Evolutionary conservation across 2,329 filamentous ascomycete genomes (phyloP), one percentile per base, ranked within the genome.

Genomic region (Ophiocordyceps unilateralis): DNA sequence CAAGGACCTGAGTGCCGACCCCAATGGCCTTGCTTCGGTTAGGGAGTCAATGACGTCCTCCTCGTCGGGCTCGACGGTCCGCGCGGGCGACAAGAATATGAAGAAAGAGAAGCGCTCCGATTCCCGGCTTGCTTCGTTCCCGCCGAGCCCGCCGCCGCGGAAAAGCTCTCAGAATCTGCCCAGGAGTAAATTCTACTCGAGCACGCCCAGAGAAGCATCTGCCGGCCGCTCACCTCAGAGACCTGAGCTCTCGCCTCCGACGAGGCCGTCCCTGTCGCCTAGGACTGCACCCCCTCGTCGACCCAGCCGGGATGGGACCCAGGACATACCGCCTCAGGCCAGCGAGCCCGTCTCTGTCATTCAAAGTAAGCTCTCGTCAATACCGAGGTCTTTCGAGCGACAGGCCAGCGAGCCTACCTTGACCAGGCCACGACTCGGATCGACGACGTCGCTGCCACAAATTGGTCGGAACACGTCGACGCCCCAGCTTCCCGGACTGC

Each of bases 41-140:
- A 70, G 78, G 43, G 82, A 87, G 54, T 80, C 80, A 1, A 64
- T 77, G 5, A 81, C 72, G 20, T 86, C 81, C 1, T 85, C 81
- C 0, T 85, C 81, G 0, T 83, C 80, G 5, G 75, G 72, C 46
- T 83, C 80, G 7, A 83, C 78, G 2, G 71, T 83, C 9, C 70
- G 76, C 28, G 70, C 64, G 15, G 68, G 65, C 21, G 67, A 67
- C 12, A 66, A 57, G 47, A 53, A 48, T 19, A 47, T 46, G 19
- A 68, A 58, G 47, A 65, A 57, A 19, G 67, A 64, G 46, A 69
- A 63, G 51, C 64, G 62, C 44, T 60, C 46, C 5, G 44, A 60
- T 41, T 68, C 64, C 51, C 56, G 58, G 19, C 52, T 70, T 5
- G 59, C 66, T n/a, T 63, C 67, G 2, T 59, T 66, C 7, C 69